Conservation (phyloP, 78 protist species). For the Dictyostelium brefeldianum region DNA sequence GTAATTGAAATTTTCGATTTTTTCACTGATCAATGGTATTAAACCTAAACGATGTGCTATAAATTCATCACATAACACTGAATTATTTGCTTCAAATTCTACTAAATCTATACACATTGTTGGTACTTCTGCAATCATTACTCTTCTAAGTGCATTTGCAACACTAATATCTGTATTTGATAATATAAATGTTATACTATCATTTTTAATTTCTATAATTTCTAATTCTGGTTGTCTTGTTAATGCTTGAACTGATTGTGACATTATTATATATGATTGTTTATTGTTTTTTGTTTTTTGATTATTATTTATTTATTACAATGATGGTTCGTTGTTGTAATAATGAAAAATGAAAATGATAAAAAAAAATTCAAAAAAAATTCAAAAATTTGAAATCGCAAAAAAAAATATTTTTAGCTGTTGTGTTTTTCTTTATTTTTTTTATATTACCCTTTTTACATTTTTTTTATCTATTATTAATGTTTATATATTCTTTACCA, state of each 20-base stretch:
- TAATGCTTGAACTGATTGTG: not conserved
- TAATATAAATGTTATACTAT: constrained; percentile 71
- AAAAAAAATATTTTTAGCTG: not conserved
- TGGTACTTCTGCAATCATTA: constrained; percentile 95
- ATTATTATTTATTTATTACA: not conserved
- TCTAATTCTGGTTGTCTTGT: constrained; percentile 71
- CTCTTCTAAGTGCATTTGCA: constrained; percentile 89
- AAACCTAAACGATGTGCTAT: constrained; percentile 96
- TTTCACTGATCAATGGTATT: constrained; percentile 84
- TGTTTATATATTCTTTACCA: not conserved
- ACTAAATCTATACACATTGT: constrained; percentile 93
- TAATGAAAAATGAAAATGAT: too few relatives aligned
- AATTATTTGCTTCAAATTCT: constrained; percentile 85
- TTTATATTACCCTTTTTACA: too few relatives aligned
- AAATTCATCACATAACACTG: constrained; percentile 93
- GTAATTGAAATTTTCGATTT: constrained; percentile 38
- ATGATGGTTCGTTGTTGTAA: not conserved
- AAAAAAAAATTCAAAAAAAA: too few relatives aligned
- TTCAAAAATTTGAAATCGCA: too few relatives aligned
- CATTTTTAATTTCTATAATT: constrained; percentile 80
- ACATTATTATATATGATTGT: not conserved
- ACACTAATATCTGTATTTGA: constrained; percentile 86
- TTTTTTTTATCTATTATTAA: too few relatives aligned
- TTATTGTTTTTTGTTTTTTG: not conserved
- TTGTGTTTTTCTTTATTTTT: too few relatives aligned